phyloP scores from a whole-genome alignment of 768 basidiomycete genomes.

The Hericium coralloides region DNA sequence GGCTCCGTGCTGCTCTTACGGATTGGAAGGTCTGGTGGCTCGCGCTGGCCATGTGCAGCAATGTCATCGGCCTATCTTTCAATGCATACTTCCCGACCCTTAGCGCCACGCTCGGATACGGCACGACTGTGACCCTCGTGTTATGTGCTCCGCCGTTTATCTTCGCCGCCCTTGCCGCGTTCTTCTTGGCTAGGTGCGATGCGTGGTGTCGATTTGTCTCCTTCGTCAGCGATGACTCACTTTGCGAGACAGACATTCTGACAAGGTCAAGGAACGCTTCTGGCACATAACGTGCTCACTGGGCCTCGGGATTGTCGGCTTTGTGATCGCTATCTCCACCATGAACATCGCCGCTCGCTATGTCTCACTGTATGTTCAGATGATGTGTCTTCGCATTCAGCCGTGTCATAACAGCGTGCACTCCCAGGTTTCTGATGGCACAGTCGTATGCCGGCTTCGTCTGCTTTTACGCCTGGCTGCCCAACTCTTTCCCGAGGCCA shows the following conservation, averaged over 20 bases:
- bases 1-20: conserved; percentile 49
- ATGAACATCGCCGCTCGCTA: conserved; percentile 58
- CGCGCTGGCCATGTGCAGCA: conserved; percentile 49
- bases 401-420: neutral
- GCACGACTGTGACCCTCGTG: conserved; percentile 50
- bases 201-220: neutral
- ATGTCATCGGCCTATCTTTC: conserved; percentile 59
- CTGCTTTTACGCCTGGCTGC: conserved; percentile 47
- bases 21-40: conserved; percentile 87
- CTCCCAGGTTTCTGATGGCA: conserved; percentile 63
- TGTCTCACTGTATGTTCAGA: conserved; percentile 42
- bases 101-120: conserved; percentile 58
- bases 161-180: conserved; percentile 48
- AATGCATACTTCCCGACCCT: conserved; percentile 76
- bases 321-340: conserved; percentile 53
- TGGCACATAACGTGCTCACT: conserved; percentile 51
- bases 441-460: conserved; percentile 68
- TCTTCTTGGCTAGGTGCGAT: conserved; percentile 39
- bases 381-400: neutral
- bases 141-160: conserved; percentile 73
- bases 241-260: conserved; percentile 47
- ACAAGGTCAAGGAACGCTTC: conserved; percentile 61
- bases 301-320: conserved; percentile 55
- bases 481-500: conserved; percentile 61
- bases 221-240: too few relatives aligned